These are phyloP conservation scores for Vitis cinerea DNA, from an alignment of 164 flowering plant species.

Conservation along the genomic window DNA sequence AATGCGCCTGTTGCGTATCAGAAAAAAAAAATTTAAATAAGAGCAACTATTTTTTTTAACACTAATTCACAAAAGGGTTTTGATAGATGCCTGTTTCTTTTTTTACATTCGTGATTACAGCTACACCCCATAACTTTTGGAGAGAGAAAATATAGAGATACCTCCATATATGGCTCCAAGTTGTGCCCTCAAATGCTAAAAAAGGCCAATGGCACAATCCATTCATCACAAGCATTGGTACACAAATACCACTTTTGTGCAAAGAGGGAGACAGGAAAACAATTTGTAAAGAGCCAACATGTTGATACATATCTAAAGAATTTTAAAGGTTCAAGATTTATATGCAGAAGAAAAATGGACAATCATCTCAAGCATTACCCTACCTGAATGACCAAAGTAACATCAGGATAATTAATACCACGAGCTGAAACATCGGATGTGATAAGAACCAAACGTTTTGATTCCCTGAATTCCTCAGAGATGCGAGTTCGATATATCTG, in stretches of 20 bases:
- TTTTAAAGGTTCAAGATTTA: not conserved
- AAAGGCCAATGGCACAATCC: too few relatives aligned
- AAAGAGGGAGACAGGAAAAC: not conserved
- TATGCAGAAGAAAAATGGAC: not conserved
- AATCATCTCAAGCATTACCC: slow-evolving; percentile 1
- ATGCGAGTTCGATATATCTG: slow-evolving; percentile 69
- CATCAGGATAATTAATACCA: slow-evolving; percentile 94
- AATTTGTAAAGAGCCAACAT: not conserved
- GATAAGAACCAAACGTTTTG: slow-evolving; percentile 69
- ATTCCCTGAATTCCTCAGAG: slow-evolving; percentile 80
- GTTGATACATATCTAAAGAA: not conserved
- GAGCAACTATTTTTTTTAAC: too few relatives aligned
- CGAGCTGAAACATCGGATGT: slow-evolving; percentile 94
- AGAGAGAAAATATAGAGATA: too few relatives aligned
- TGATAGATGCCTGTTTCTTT: too few relatives aligned
- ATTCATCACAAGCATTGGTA: not conserved
- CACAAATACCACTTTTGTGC: not conserved
- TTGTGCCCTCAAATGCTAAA: too few relatives aligned
- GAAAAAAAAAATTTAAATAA: too few relatives aligned
- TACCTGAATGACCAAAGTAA: slow-evolving; percentile 94
- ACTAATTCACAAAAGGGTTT: too few relatives aligned
- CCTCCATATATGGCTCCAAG: too few relatives aligned
- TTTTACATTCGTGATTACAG: too few relatives aligned
- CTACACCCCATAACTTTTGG: too few relatives aligned
- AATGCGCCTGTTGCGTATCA: too few relatives aligned